These are phyloP conservation scores for Oryza australiensis DNA, from an alignment of 176 grass and related monocot genomes.

Conservation along the genomic window DNA sequence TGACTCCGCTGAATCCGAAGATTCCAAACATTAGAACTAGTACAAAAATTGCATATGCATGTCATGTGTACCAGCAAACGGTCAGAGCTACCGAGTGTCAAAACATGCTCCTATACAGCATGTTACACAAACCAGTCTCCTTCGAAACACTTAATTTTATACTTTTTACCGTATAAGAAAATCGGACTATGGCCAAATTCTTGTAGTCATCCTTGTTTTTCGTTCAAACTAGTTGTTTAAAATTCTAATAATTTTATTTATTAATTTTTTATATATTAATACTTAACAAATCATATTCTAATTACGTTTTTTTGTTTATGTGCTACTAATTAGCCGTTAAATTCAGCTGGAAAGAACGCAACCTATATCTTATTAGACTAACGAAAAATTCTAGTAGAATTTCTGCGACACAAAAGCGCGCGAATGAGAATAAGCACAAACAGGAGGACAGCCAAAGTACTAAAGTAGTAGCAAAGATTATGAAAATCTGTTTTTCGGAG, in stretches of 20 bases:
- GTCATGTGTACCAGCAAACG: background rate
- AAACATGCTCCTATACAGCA: background rate
- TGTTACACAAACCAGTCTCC: background rate
- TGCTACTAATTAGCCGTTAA: too few relatives aligned
- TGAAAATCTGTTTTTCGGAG: background rate
- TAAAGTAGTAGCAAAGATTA: background rate
- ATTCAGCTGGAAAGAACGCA: too few relatives aligned
- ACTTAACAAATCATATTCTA: too few relatives aligned
- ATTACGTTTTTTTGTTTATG: too few relatives aligned
- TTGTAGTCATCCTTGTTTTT: too few relatives aligned
- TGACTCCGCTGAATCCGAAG: slow-evolving; percentile 14
- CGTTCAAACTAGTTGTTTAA: too few relatives aligned
- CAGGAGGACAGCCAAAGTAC: background rate
- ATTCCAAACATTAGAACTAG: background rate
- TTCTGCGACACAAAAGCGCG: background rate
- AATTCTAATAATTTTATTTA: too few relatives aligned
- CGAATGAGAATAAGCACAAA: background rate
- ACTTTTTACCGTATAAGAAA: background rate
- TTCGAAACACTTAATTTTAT: background rate
- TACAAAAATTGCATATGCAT: background rate
- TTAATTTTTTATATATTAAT: too few relatives aligned
- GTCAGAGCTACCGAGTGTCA: background rate
- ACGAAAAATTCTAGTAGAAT: background rate
- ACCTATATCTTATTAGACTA: background rate
- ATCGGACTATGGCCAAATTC: too few relatives aligned